Percentiles rank a stretch among this genome's conserved stretches.
Conservation (phyloP, 2,329 filamentous ascomycete species). For the Colletotrichum gigasporum region DNA sequence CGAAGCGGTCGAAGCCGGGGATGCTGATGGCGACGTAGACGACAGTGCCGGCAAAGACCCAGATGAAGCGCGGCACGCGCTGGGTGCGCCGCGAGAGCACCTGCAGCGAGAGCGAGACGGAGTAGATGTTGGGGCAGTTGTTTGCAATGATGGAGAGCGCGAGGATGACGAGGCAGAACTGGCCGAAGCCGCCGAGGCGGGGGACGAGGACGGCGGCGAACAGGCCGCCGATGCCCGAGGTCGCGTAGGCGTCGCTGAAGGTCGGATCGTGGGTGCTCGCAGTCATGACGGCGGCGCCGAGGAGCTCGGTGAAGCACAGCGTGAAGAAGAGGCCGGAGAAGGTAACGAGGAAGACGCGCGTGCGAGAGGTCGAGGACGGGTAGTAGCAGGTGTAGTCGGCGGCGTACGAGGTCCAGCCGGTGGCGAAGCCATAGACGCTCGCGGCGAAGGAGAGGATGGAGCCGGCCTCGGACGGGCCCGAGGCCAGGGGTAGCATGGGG, state of each 20-base stretch:
- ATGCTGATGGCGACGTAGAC: conserved; percentile 76
- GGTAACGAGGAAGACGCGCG: conserved; percentile 74
- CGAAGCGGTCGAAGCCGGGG: conserved; percentile 74
- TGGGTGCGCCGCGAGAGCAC: conserved; percentile 68
- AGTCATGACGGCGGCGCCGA: conserved; percentile 76
- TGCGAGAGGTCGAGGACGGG: conserved; percentile 65
- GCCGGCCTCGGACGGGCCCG: conserved; percentile 69
- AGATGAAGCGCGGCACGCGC: conserved; percentile 73
- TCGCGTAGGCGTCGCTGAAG: conserved; percentile 56
- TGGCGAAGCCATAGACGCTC: conserved; percentile 73
- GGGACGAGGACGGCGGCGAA: conserved; percentile 72
- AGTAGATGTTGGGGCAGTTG: conserved; percentile 80
- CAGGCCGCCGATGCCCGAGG: conserved; percentile 68
- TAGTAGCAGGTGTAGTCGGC: conserved; percentile 87
- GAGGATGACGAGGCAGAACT: conserved; percentile 76
- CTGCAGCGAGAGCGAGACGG: conserved; percentile 72
- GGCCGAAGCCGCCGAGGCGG: conserved; percentile 72
- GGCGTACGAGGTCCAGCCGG: conserved; percentile 79
- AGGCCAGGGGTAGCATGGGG: conserved; percentile 63
- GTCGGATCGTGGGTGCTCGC: conserved; percentile 61
- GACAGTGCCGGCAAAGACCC: conserved; percentile 69
- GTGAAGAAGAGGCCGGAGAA: conserved; percentile 76
- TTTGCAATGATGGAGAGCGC: conserved; percentile 75
- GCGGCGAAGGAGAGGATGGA: conserved; percentile 72
- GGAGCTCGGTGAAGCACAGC: conserved; percentile 77